Base-by-base conservation (phyloP, 1,139 yeast species). In the Petasospora fabianii region DNA sequence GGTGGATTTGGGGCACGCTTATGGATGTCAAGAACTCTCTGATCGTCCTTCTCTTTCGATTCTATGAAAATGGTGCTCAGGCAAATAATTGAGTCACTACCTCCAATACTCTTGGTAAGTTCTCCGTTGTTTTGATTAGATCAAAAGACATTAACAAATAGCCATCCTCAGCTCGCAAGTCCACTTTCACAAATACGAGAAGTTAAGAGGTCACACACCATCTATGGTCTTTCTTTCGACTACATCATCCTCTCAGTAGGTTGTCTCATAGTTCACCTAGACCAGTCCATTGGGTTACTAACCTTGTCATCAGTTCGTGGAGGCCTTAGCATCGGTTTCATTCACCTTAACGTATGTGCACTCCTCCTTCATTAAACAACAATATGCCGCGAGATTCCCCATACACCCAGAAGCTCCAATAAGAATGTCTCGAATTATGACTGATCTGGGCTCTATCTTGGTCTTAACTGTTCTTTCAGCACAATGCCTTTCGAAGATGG, bases 141-240 rank as follows among this genome's bases (percentile, higher is more conserved):
- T n/a, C n/a, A n/a, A 10, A 20, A 20, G 9, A 8, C 22, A 7
- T 7, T 10, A 20, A 20, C 22, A 8, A 20, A 20, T 10, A 20
- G 7, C 10, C 14, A 9, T 24, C n/a, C 7, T 8, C 18, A 39
- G 46, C 9, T 27, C 6, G 22, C 36, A 2, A 28, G 41, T 2
- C 32, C 27, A 8, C n/a, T 24, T 10, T 16, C 37, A 3, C 41
- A 39, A 15, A 30, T 28, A 6, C 26, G 27, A 13, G 32, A 28
- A 20, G 28, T 41, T 19, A 34, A 22, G 27, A 24, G 14, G 14
- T 15, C 33, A n/a, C 26, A 29, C 15, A 40, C 48, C 4, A 35
- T 46, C 7, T 44, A 46, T 27, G 50, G 50, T 2, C 34, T 46
- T 6, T 46, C 48, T 3, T 19, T 42, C n/a, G 48, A 46, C 27